These are phyloP conservation scores for Phaffia tasmanica DNA, from an alignment of 768 basidiomycete species.

Conservation along the genomic window DNA sequence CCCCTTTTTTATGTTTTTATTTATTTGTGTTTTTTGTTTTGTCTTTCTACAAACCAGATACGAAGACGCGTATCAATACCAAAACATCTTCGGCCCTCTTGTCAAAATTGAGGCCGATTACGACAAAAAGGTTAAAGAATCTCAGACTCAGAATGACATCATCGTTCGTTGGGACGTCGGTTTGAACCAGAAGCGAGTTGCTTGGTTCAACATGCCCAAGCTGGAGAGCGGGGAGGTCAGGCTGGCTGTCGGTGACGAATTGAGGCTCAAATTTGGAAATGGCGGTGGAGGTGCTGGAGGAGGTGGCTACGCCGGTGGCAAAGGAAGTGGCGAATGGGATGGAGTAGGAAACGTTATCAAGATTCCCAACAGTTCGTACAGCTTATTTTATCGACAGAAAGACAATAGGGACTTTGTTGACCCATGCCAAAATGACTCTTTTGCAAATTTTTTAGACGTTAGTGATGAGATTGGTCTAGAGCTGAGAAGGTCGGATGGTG, in stretches of 20 bases:
- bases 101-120: constrained; percentile 99
- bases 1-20: background rate
- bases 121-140: constrained; percentile 93
- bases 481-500: constrained; percentile 76
- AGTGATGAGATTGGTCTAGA: constrained; percentile 97
- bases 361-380: constrained; percentile 83
- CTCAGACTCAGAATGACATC: constrained; percentile 95
- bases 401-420: background rate
- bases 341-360: constrained; percentile 97
- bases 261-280: constrained; percentile 77
- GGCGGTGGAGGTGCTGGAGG: constrained; percentile 43
- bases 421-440: background rate
- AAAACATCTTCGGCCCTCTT: constrained; percentile 97
- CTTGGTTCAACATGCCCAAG: constrained; percentile 94
- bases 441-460: constrained; percentile 51
- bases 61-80: constrained; percentile 98
- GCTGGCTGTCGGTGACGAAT: constrained; percentile 89
- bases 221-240: constrained; percentile 96
- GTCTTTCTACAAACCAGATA: constrained; percentile 45
- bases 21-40: background rate
- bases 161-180: constrained; percentile 95
- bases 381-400: background rate
- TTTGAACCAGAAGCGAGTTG: constrained; percentile 96
- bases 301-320: constrained; percentile 31
- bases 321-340: constrained; percentile 71